These are phyloP conservation scores for Zygotorulaspora sp. DNA, from an alignment of 805 yeast species.

Conservation along the genomic window DNA sequence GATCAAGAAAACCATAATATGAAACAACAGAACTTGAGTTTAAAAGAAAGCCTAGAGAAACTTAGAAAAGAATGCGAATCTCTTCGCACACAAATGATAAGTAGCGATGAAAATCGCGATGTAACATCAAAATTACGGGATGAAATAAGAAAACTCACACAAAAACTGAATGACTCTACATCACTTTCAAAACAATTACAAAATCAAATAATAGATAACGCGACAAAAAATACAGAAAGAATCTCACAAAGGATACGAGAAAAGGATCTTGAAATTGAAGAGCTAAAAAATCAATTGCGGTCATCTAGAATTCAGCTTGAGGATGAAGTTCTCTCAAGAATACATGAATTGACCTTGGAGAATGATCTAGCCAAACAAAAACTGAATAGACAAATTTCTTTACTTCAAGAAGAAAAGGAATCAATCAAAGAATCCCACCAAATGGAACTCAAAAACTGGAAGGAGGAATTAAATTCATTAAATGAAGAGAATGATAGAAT, in stretches of 20 bases:
- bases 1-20: conserved; percentile 8
- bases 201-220: conserved; percentile 20
- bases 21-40: conserved; percentile 4
- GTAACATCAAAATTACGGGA: conserved; percentile 2
- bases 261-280: conserved; percentile 20
- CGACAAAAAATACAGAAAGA: conserved; percentile 21
- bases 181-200: conserved; percentile 12
- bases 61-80: conserved; percentile 12
- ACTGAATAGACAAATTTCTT: conserved; percentile 17
- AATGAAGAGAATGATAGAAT: conserved; percentile 19
- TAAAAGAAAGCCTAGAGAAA: conserved; percentile 7
- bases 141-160: conserved; percentile 8
- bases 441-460: conserved; percentile 18
- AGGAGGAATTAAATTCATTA: conserved; percentile 15
- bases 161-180: conserved; percentile 9
- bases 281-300: conserved; percentile 9
- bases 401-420: conserved; percentile 17
- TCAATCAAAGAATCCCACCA: conserved; percentile 18
- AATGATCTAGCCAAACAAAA: conserved; percentile 11
- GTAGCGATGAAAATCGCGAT: background rate
- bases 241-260: conserved; percentile 16
- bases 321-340: conserved; percentile 8
- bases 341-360: conserved; percentile 14
- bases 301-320: conserved; percentile 6
- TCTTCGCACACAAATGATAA: conserved; percentile 6